Evolutionary conservation across 106 monocot species (phyloP).

Genomic region (Dendrobium officinale): DNA sequence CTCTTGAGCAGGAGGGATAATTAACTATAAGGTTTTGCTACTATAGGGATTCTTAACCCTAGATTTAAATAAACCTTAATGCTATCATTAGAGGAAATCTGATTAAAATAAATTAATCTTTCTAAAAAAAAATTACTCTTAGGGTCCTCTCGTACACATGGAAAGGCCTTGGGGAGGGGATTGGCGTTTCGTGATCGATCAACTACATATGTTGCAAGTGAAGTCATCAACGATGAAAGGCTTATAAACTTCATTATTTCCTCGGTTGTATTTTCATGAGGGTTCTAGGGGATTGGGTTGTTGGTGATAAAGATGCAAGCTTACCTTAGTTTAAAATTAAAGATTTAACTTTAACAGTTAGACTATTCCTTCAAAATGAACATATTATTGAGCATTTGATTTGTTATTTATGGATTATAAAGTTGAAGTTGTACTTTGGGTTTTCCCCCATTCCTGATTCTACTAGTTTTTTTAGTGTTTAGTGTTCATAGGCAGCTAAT

Average conservation of each 20-base stretch:
- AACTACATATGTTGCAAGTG: neutral
- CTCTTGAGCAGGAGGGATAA: no score
- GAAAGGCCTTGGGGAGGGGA: no score
- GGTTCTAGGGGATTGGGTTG: neutral
- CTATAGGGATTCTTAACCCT: no score
- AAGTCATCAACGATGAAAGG: neutral
- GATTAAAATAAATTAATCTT: no score
- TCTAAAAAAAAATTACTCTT: no score
- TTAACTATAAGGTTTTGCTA: no score
- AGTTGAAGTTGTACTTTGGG: neutral
- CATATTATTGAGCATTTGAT: neutral
- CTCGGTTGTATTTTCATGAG: neutral
- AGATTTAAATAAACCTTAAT: no score
- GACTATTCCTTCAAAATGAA: neutral
- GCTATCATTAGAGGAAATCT: no score
- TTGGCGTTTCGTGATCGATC: neutral
- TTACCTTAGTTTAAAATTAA: neutral
- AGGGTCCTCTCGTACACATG: no score
- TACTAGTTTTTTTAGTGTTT: neutral
- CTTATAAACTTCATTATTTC: neutral
- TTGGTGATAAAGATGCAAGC: neutral
- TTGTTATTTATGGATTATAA: neutral
- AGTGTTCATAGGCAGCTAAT: neutral
- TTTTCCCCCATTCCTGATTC: neutral
- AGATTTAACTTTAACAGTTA: neutral